phyloP scores from a whole-genome alignment of 257 asterid genomes.

The Echites panduratus region DNA sequence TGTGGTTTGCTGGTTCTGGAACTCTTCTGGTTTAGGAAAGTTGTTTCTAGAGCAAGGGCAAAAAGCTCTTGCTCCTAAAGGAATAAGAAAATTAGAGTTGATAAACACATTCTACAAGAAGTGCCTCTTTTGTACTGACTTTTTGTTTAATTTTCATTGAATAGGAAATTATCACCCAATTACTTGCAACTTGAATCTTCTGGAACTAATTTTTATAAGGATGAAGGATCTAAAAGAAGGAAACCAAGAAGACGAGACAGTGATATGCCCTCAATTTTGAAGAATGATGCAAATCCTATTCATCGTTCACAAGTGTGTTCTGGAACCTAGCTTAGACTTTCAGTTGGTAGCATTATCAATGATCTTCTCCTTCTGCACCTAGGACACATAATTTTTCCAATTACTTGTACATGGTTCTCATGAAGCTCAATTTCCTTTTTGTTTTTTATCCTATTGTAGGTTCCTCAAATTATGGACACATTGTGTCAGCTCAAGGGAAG shows the following conservation, averaged over 20 bases:
- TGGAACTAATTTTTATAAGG: conserved; percentile 43
- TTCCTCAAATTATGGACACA: conserved; percentile 91
- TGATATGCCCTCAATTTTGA: conserved; percentile 51
- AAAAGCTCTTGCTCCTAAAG: background rate
- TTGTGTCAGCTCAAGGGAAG: conserved; percentile 75
- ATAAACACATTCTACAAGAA: background rate
- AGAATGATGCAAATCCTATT: conserved; percentile 55
- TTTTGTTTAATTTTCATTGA: conserved; percentile 26
- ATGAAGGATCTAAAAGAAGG: conserved; percentile 64
- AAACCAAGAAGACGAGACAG: conserved; percentile 51
- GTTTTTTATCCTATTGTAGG: conserved; percentile 33
- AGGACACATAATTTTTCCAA: background rate
- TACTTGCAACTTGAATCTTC: conserved; percentile 56
- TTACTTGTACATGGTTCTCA: background rate
- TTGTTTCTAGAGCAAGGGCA: background rate
- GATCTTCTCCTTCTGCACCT: conserved; percentile 9
- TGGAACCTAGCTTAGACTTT: conserved; percentile 18
- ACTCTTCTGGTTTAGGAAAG: background rate
- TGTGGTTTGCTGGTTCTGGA: background rate
- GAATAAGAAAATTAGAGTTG: background rate
- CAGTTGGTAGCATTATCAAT: conserved; percentile 10
- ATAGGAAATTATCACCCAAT: conserved; percentile 68
- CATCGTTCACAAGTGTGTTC: conserved; percentile 76
- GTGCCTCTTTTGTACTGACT: conserved; percentile 7
- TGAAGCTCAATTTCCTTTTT: background rate